These are phyloP conservation scores for Geotrichum aggregatum DNA, from an alignment of 1,139 yeast species.

Conservation along the genomic window DNA sequence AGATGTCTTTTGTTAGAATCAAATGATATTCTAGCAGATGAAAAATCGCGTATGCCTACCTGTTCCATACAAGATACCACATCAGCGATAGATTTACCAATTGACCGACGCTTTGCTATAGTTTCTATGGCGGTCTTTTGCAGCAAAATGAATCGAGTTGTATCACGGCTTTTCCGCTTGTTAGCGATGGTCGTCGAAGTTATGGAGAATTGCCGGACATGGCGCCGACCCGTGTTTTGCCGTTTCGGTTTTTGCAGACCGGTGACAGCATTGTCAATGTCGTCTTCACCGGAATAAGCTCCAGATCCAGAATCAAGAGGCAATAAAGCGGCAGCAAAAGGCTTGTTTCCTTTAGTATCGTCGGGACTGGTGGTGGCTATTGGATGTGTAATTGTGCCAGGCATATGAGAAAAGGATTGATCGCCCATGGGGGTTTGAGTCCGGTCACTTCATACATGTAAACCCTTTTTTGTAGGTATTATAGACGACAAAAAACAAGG, in stretches of 20 bases:
- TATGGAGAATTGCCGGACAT: slow-evolving; percentile 16
- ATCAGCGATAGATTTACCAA: neutral
- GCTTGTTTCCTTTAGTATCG: neutral
- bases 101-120: slow-evolving; percentile 8
- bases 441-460: slow-evolving; percentile 2
- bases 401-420: slow-evolving; percentile 3
- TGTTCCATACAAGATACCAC: slow-evolving; percentile 7
- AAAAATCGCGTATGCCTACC: slow-evolving; percentile 1
- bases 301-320: too few relatives aligned
- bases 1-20: neutral
- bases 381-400: slow-evolving; percentile 1
- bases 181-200: slow-evolving; percentile 10
- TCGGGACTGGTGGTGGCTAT: neutral
- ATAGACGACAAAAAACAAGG: neutral
- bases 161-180: neutral
- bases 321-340: neutral
- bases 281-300: neutral
- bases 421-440: slow-evolving; percentile 11
- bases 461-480: neutral
- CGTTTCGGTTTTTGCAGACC: neutral
- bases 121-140: slow-evolving; percentile 18
- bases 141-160: slow-evolving; percentile 12
- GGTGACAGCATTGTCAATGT: neutral
- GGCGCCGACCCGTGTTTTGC: slow-evolving; percentile 13
- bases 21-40: neutral